Base-by-base conservation (phyloP, 192 early-diverging fungal genomes). In the Piromyces finnis region DNA sequence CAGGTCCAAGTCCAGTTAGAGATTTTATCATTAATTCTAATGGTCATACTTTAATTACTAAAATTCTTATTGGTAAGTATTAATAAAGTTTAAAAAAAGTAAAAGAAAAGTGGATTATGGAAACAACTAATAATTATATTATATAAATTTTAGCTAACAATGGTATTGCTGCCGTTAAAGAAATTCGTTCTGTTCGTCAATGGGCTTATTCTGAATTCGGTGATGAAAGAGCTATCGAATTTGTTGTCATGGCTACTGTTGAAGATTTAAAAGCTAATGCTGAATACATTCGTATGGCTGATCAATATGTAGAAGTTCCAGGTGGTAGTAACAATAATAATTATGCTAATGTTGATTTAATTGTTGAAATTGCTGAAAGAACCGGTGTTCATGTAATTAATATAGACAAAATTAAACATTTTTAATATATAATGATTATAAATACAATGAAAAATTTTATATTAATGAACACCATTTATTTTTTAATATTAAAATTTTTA, bases 161-260 rank as follows among this genome's bases (percentile, higher is more conserved):
- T 89, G 97, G 97, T 81, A 98, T 99, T 85, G 97, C 97, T 1
- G 97, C 97, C 77, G 96, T 99, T 82, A 99, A 99, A 85, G 95
- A 96, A 88, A 99, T 99, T 82, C 91, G 97, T 51, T 97, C 96
- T 5, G 93, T 99, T 51, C 93, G 96, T 81, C 93, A 97, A 86
- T 99, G 97, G 97, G 92, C 96, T 15, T 99, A 99, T 84, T 95
- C 96, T 83, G 96, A 94, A 17, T 98, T 99, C 90, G 97, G 97
- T 77, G 91, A 97, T 83, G 96, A 99, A 85, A 89, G 91, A 29
- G 95, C 95, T 36, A 97, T 99, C 82, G 87, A 95, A 84, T 98
- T 99, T 86, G 95, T 94, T 68, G 97, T 92, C 81, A 99, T 99
- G 97, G 79, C 80, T 6, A 99, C 97, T 39, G 96, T 96, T 29